A percentile compares a stretch with the other conserved stretches of the same genome.
These are phyloP conservation scores for Ophiostoma triangulosporum DNA, from an alignment of 2,329 filamentous ascomycete species.

Conservation along the genomic window DNA sequence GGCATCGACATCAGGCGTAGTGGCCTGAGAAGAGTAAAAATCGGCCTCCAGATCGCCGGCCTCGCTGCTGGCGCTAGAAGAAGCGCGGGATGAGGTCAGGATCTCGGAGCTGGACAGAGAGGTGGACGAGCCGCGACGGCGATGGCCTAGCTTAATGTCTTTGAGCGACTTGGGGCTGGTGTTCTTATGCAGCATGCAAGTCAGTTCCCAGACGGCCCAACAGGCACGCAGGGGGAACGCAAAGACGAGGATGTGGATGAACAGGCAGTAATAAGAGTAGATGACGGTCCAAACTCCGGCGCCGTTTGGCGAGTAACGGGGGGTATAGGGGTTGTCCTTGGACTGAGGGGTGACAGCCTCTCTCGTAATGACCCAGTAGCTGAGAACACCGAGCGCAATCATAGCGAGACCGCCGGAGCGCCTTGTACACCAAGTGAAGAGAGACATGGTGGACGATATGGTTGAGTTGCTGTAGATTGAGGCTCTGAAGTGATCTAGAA, in stretches of 20 bases:
- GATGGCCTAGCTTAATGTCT: constrained; percentile 32
- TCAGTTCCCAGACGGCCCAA: constrained; percentile 47
- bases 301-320: constrained; percentile 24
- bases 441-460: constrained; percentile 29
- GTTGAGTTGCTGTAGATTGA: not conserved
- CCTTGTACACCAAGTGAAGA: constrained; percentile 40
- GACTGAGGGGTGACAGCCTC: constrained; percentile 32
- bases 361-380: constrained; percentile 40
- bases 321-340: constrained; percentile 25
- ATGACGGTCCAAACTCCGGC: constrained; percentile 37
- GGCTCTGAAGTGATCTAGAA: not conserved
- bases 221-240: constrained; percentile 49
- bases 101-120: constrained; percentile 45
- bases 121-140: constrained; percentile 38
- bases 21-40: constrained; percentile 16
- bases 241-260: constrained; percentile 51
- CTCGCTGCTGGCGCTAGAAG: constrained; percentile 36
- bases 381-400: constrained; percentile 33
- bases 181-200: constrained; percentile 33
- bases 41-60: constrained; percentile 37
- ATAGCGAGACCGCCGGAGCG: constrained; percentile 43
- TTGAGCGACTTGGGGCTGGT: constrained; percentile 31
- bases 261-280: constrained; percentile 51
- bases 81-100: constrained; percentile 32
- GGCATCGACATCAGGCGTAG: constrained; percentile 26